A percentile compares a stretch with the other conserved stretches of the same genome.
Conservation (phyloP, 2,329 filamentous ascomycete genomes). For the Fusarium begoniae region DNA sequence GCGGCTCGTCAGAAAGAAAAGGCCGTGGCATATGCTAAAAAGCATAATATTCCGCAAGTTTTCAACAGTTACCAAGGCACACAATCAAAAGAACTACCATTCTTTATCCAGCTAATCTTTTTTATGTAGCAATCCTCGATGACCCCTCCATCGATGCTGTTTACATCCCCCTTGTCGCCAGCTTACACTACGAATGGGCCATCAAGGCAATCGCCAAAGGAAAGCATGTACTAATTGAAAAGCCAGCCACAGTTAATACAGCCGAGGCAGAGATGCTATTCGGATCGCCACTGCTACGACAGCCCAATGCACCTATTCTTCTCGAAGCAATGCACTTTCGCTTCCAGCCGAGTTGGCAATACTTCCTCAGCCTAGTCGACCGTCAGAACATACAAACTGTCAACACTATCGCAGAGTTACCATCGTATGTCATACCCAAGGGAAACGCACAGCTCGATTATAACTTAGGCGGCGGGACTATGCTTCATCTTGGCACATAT, state of each 20-base stretch:
- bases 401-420: rapidly evolving
- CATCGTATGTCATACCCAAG: background rate
- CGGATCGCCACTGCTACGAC: background rate
- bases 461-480: background rate
- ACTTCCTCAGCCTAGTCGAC: background rate
- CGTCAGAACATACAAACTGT: background rate
- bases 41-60: background rate
- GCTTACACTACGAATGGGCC: background rate
- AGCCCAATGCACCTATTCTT: background rate
- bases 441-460: background rate
- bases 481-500: background rate
- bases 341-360: background rate
- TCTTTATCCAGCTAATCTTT: background rate
- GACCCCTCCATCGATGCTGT: background rate
- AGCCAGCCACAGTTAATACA: background rate
- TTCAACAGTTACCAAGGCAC: background rate
- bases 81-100: rapidly evolving
- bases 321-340: background rate
- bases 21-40: background rate
- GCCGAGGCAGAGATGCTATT: background rate
- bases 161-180: background rate
- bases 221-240: background rate
- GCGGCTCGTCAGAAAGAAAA: background rate
- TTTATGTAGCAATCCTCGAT: background rate
- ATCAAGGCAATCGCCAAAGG: background rate